Evolutionary conservation across 2,329 filamentous ascomycete genomes (phyloP).

Genomic region (Nothophaeocryptopus gaeumannii): DNA sequence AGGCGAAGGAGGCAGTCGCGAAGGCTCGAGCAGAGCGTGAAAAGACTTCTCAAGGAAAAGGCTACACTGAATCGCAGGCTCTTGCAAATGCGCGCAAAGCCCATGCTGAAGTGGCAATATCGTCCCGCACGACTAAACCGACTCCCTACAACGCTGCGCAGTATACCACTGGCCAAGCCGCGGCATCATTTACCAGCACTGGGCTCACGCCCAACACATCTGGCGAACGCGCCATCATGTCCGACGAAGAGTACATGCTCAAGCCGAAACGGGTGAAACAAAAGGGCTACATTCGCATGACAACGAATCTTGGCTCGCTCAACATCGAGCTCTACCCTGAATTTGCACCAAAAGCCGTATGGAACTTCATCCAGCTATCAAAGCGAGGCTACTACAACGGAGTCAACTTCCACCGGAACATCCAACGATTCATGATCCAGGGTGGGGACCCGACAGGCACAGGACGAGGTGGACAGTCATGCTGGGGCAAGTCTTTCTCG

Average conservation of each 20-base stretch:
- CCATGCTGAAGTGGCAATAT: constrained; percentile 30
- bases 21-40: constrained; percentile 73
- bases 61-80: constrained; percentile 37
- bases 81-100: constrained; percentile 58
- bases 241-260: constrained; percentile 95
- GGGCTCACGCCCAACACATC: constrained; percentile 90
- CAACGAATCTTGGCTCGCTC: constrained; percentile 78
- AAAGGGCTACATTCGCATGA: constrained; percentile 87
- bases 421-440: constrained; percentile 96
- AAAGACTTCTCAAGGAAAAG: constrained; percentile 30
- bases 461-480: constrained; percentile 80
- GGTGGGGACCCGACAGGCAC: constrained; percentile 92
- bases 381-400: constrained; percentile 87
- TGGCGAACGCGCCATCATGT: constrained; percentile 77
- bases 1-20: constrained; percentile 90
- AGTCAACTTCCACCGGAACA: constrained; percentile 87
- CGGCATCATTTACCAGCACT: constrained; percentile 92
- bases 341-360: constrained; percentile 86
- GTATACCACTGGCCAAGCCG: constrained; percentile 86
- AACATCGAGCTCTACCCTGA: constrained; percentile 90
- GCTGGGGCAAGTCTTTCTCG: constrained; percentile 92
- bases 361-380: constrained; percentile 89
- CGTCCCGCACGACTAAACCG: constrained; percentile 33
- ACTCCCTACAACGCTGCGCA: constrained; percentile 78
- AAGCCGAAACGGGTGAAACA: constrained; percentile 83